Percentiles rank a stretch among this genome's conserved stretches.
Evolutionary conservation across 1,284 basidiomycete species (phyloP).

Genomic region (Mycosarcoma mackinlayi): DNA sequence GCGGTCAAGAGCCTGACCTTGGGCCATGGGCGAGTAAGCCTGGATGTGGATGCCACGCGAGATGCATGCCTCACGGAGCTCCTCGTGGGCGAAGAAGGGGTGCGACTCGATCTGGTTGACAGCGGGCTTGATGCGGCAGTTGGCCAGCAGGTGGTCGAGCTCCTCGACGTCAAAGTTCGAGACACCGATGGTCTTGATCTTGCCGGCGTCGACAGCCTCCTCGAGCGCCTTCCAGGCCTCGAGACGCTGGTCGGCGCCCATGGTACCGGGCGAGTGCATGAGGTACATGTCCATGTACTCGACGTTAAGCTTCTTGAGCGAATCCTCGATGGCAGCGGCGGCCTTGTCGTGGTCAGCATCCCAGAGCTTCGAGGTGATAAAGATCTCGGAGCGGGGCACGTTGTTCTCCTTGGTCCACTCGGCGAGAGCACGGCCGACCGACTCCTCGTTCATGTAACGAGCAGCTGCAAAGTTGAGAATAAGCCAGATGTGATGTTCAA

Average conservation of each 20-base stretch:
- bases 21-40: slow-evolving; percentile 67
- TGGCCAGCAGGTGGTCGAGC: slow-evolving; percentile 63
- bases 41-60: slow-evolving; percentile 65
- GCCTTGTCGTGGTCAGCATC: slow-evolving; percentile 66
- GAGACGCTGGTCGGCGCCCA: slow-evolving; percentile 60
- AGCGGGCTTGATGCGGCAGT: slow-evolving; percentile 65
- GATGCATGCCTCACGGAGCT: slow-evolving; percentile 63
- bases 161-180: slow-evolving; percentile 68
- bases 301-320: slow-evolving; percentile 66
- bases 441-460: slow-evolving; percentile 67
- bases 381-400: slow-evolving; percentile 66
- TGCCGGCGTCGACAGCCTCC: slow-evolving; percentile 65
- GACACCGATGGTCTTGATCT: slow-evolving; percentile 67
- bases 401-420: slow-evolving; percentile 59
- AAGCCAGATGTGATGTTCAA: neutral
- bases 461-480: slow-evolving; percentile 37
- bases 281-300: slow-evolving; percentile 67
- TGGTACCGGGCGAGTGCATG: slow-evolving; percentile 66
- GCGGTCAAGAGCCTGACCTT: slow-evolving; percentile 65
- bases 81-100: slow-evolving; percentile 67
- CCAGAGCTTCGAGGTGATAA: slow-evolving; percentile 69
- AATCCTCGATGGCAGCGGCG: slow-evolving; percentile 64
- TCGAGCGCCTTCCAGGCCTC: slow-evolving; percentile 67
- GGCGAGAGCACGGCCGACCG: slow-evolving; percentile 66
- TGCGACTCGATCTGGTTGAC: slow-evolving; percentile 68